Conservation (phyloP, 805 yeast genomes). For the Candida dendrica region DNA sequence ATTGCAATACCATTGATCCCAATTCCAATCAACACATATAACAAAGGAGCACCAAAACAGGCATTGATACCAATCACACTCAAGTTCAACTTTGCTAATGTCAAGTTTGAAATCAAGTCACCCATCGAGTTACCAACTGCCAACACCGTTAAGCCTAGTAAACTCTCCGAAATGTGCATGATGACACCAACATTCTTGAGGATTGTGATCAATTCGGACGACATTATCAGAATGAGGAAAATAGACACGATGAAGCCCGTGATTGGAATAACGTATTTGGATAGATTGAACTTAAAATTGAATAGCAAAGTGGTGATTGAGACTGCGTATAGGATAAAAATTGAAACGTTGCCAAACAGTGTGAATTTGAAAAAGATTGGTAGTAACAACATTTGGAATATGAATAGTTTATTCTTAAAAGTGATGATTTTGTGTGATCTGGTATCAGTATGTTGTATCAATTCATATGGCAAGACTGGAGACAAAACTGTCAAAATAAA, state of each 20-base stretch:
- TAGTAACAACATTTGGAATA: constrained; percentile 20
- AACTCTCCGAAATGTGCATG: constrained; percentile 61
- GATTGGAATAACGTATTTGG: constrained; percentile 22
- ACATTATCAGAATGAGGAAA: constrained; percentile 61
- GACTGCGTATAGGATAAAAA: not conserved
- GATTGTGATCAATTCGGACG: constrained; percentile 61
- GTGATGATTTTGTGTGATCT: not conserved
- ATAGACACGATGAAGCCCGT: constrained; percentile 65
- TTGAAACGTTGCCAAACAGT: not conserved
- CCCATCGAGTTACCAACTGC: constrained; percentile 93
- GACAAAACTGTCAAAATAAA: constrained; percentile 6
- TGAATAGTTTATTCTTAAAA: constrained; percentile 15
- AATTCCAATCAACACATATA: constrained; percentile 71
- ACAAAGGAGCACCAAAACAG: constrained; percentile 87
- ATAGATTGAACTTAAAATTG: not conserved
- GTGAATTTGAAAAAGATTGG: constrained; percentile 9
- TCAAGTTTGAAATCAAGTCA: constrained; percentile 76
- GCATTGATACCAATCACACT: constrained; percentile 93
- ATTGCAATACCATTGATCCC: constrained; percentile 65
- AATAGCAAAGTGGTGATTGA: not conserved
- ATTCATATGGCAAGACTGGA: constrained; percentile 8
- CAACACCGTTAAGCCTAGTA: constrained; percentile 80
- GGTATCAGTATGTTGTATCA: constrained; percentile 1
- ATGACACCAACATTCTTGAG: constrained; percentile 55
- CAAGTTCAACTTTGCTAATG: constrained; percentile 74